Evolutionary conservation across 2,329 filamentous ascomycete genomes (phyloP), one percentile per base, ranked within the genome.

Genomic region (Epichloe brachyelytri): DNA sequence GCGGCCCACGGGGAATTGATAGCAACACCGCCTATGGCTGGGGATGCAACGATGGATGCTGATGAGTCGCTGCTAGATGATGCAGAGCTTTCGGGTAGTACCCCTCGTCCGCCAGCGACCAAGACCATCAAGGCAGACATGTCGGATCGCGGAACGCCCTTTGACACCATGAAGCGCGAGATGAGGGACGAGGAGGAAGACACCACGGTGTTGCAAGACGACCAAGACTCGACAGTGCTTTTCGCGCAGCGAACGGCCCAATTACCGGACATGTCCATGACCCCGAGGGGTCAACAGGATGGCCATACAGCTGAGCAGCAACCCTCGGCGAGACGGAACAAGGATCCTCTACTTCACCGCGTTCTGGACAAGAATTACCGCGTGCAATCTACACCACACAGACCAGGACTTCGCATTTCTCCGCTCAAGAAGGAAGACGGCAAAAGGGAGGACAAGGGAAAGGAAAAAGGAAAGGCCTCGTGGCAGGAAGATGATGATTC

Each of bases 351-450:
- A 8, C 77, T 98, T 40, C 91, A 97, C 65, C 86, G 86, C 53
- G 76, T 97, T n/a, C 79, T 95, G 5, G 90, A 97, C 72, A 96
- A 94, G 69, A 96, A 86, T 52, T 98, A 95, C 71, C 87, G 91
- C 34, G 77, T 98, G 22, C 88, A 94, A 67, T 88, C 91, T 5
- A 98, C 93, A 10, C 93, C 93, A 0, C 83, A 93, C 58, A 84
- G 82, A 60, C 62, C 64, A 3, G 58, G 67, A 3, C 60, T 65
- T 34, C 70, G 69, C 37, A 65, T 73, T 43, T 76, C 73, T 7
- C 74, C 75, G 1, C 62, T 74, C 49, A 74, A 73, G 53, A 62
- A 51, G 40, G 46, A 49, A 36, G 20, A 39, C 11, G 45, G 39
- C 41, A 37, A 46, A 37, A 49, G 49, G 33, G 56, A 49, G 34